These are phyloP conservation scores for Fusarium bulbicola DNA, from an alignment of 2,329 filamentous ascomycete species.

Conservation along the genomic window DNA sequence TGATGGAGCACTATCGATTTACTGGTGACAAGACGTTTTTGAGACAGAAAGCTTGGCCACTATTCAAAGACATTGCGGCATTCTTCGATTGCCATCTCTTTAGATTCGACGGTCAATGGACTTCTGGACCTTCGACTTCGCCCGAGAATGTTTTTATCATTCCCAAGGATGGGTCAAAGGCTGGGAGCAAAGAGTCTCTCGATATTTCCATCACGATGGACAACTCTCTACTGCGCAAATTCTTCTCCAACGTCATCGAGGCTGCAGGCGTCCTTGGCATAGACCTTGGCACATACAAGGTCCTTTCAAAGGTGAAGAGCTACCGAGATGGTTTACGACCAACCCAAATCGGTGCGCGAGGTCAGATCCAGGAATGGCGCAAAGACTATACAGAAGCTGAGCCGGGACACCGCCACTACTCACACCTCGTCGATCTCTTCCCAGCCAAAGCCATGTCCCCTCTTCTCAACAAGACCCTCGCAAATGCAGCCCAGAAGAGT, in stretches of 20 bases:
- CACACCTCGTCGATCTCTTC: background rate
- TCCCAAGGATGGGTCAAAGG: background rate
- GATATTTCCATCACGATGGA: background rate
- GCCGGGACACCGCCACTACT: background rate
- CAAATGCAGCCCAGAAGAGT: background rate
- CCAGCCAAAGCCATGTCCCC: background rate
- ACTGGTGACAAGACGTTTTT: background rate
- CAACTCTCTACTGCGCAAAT: background rate
- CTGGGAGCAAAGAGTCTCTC: background rate
- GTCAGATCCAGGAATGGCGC: background rate
- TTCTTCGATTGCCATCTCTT: background rate
- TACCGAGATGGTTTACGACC: background rate
- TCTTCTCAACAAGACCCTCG: background rate
- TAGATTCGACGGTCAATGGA: background rate
- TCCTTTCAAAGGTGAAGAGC: background rate
- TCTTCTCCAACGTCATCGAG: background rate
- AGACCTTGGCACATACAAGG: background rate
- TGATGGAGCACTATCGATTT: background rate
- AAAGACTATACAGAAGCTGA: background rate
- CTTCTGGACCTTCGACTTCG: accelerated
- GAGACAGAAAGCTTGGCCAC: background rate
- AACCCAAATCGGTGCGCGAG: background rate
- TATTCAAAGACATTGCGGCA: background rate
- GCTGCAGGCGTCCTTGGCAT: background rate
- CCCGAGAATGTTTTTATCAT: background rate